Base-by-base conservation (phyloP, 2,329 filamentous ascomycete species). In the Dactylonectria macrodidyma region DNA sequence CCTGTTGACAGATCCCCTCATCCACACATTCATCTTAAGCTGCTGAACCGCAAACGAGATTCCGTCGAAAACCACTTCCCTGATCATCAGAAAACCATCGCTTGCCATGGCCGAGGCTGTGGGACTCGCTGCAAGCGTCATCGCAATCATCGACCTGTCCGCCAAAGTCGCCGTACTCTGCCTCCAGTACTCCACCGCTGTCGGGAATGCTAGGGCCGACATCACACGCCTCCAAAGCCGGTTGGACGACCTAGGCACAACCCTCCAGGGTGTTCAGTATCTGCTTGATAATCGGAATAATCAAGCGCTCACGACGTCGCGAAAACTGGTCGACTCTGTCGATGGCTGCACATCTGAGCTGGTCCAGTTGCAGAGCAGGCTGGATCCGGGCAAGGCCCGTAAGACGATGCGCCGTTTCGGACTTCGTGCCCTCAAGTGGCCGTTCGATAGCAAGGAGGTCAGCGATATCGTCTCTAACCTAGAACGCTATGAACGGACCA, bases 401-500 rank as follows among this genome's bases (percentile, higher is more conserved):
- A 63, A 69, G 46, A 24, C 55, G 30, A 69, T 69, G 56, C 34
- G 59, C n/a, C 54, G 54, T 7, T 24, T 69, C 26, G 56, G 62
- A 16, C 48, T 66, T 10, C 59, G 50, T 47, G 62, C 59, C 26
- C 59, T 69, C 6, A 69, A 50, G 44, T 69, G 66, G 66, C 67
- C 59, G 38, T 66, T 68, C 1, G n/a, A 58, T 51, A 62, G 58
- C 47, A 66, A 62, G 41, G 66, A 66, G 58, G 48, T 68, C 26
- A 50, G 26, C 10, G 22, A 41, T 8, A 52, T 66, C 30, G 8
- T 66, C 11, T 50, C 48, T 36, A 50, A 59, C 30, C 33, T 68
- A 8, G 58, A 66, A 10, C 46, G 12, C n/a, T 56, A 59, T 7
- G 9, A 51, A 3, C 48, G 50, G 3, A 56, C 59, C 30, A 67